A percentile compares a stretch with the other conserved stretches of the same genome.
These are phyloP conservation scores for Takashimella koratensis DNA, from an alignment of 1,284 basidiomycete genomes.

Conservation along the genomic window DNA sequence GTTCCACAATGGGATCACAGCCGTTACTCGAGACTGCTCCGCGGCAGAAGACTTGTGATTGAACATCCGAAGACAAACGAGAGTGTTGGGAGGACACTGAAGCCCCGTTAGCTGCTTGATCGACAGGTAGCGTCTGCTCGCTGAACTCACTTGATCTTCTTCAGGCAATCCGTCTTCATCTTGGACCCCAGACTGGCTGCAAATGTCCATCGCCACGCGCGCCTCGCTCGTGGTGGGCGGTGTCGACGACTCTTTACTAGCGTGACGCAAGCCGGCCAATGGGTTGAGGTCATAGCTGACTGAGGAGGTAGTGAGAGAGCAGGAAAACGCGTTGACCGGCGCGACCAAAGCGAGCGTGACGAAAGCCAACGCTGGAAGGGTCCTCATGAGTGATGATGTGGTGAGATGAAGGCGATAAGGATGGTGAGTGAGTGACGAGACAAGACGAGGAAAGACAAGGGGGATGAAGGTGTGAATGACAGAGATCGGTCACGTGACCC, in stretches of 20 bases:
- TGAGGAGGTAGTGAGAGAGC: not conserved
- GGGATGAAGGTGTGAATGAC: too few species aligned
- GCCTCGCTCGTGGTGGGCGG: constrained; percentile 44
- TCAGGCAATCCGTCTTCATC: constrained; percentile 33
- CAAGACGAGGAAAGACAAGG: too few species aligned
- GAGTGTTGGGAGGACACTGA: constrained; percentile 43
- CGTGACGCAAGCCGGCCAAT: constrained; percentile 23
- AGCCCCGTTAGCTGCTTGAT: not conserved
- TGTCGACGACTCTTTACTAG: constrained; percentile 31
- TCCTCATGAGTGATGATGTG: not conserved
- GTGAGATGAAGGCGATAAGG: too few species aligned
- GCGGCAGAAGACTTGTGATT: constrained; percentile 41
- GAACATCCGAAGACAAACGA: constrained; percentile 40
- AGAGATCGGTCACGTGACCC: too few species aligned
- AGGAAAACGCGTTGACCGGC: not conserved
- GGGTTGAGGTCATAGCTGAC: constrained; percentile 32
- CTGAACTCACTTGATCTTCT: constrained; percentile 42
- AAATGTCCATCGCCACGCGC: constrained; percentile 35
- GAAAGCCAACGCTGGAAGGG: not conserved
- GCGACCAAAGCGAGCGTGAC: not conserved
- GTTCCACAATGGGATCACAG: constrained; percentile 46
- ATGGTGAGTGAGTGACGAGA: not conserved
- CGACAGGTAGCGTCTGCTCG: not conserved
- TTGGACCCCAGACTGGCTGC: constrained; percentile 19
- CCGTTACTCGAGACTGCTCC: constrained; percentile 38